Conservation (phyloP, 2,329 filamentous ascomycete genomes). For the Sphaerulina musiva region DNA sequence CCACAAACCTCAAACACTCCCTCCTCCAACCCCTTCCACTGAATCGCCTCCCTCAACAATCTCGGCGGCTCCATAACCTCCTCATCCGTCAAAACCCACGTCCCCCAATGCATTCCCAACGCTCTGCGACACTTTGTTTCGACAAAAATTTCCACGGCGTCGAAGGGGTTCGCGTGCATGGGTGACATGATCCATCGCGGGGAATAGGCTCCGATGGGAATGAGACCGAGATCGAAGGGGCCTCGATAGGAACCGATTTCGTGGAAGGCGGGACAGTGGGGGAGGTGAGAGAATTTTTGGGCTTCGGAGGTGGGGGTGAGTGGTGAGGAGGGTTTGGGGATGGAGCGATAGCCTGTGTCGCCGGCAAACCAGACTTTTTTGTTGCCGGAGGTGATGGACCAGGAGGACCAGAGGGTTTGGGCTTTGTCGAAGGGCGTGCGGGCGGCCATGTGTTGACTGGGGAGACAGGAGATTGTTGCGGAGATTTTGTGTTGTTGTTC, state of each 20-base stretch:
- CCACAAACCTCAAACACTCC: conserved; percentile 76
- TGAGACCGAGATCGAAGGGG: conserved; percentile 83
- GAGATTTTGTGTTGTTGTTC: conserved; percentile 43
- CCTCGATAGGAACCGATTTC: conserved; percentile 75
- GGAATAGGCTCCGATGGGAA: conserved; percentile 86
- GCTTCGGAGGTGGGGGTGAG: no score
- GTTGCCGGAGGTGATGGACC: conserved; percentile 66
- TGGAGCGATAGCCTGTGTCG: conserved; percentile 82
- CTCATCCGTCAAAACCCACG: conserved; percentile 78
- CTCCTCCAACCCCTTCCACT: conserved; percentile 59
- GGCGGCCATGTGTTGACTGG: conserved; percentile 75
- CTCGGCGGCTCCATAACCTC: conserved; percentile 76
- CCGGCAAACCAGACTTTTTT: conserved; percentile 79
- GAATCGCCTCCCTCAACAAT: conserved; percentile 65
- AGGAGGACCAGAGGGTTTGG: conserved; percentile 80
- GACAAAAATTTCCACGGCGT: conserved; percentile 80
- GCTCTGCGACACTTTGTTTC: conserved; percentile 74
- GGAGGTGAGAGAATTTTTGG: conserved; percentile 54
- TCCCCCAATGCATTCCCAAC: conserved; percentile 86
- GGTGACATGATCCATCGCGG: conserved; percentile 67
- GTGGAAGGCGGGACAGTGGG: conserved; percentile 74
- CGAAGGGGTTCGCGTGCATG: conserved; percentile 80
- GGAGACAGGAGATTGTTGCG: conserved; percentile 69
- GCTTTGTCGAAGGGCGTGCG: conserved; percentile 63
- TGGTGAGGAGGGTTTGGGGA: conserved; percentile 50